phyloP scores from a whole-genome alignment of 805 yeast species.

The Diddensiella santjacobensis region DNA sequence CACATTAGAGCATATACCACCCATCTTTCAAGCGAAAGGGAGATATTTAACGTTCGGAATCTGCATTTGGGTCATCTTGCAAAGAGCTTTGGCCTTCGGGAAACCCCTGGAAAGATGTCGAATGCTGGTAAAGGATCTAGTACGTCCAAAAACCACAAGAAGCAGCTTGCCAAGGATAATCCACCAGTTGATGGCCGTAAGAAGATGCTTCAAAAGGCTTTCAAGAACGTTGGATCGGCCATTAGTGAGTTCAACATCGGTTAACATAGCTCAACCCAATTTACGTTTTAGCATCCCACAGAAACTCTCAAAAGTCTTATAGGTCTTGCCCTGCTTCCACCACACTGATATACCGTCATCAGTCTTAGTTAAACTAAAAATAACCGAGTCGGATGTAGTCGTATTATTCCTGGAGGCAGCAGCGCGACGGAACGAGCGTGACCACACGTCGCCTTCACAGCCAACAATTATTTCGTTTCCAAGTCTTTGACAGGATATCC shows the following conservation, averaged over 20 bases:
- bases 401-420: background rate
- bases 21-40: conserved; percentile 77
- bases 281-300: background rate
- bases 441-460: conserved; percentile 16
- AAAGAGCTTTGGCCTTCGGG: conserved; percentile 90
- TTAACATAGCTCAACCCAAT: conserved; percentile 7
- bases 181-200: conserved; percentile 4
- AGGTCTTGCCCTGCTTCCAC: conserved; percentile 15
- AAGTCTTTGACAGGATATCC: no score
- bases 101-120: conserved; percentile 76
- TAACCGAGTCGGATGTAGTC: background rate
- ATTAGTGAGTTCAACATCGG: conserved; percentile 70
- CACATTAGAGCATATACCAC: conserved; percentile 96
- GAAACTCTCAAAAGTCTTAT: conserved; percentile 17
- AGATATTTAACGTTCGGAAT: conserved; percentile 71
- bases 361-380: background rate
- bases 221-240: conserved; percentile 45
- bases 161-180: no score
- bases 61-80: conserved; percentile 96
- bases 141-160: conserved; percentile 22
- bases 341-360: conserved; percentile 2
- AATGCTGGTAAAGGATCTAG: conserved; percentile 22
- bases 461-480: background rate
- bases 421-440: conserved; percentile 19
- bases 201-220: conserved; percentile 26